phyloP scores from a whole-genome alignment of 1,284 basidiomycete species.

The Sphaerobolus stellatus region DNA sequence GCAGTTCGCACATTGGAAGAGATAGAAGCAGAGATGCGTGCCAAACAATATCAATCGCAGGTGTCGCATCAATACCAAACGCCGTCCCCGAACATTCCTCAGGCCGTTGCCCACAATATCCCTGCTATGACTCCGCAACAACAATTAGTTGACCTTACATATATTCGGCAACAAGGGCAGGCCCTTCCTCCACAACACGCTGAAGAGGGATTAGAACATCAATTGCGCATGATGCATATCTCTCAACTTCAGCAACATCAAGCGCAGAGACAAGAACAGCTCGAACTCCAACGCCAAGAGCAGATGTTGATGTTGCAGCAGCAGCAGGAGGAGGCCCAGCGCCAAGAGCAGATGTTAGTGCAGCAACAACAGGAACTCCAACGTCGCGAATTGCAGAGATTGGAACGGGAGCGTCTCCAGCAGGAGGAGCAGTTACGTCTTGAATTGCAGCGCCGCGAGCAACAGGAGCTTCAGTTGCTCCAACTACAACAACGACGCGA shows the following conservation, averaged over 20 bases:
- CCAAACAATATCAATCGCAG: slow-evolving; percentile 31
- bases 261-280: slow-evolving; percentile 38
- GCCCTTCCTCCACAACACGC: not conserved
- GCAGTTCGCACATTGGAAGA: slow-evolving; percentile 79
- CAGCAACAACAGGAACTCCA: slow-evolving; percentile 17
- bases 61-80: not conserved
- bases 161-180: not conserved
- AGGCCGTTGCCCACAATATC: not conserved
- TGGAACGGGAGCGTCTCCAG: slow-evolving; percentile 24
- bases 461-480: slow-evolving; percentile 24
- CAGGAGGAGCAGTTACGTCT: slow-evolving; percentile 42
- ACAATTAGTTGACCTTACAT: too few species aligned
- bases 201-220: slow-evolving; percentile 10
- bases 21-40: slow-evolving; percentile 89
- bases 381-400: slow-evolving; percentile 15
- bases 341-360: slow-evolving; percentile 14
- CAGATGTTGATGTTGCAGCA: slow-evolving; percentile 20
- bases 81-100: not conserved
- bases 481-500: slow-evolving; percentile 38
- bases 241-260: slow-evolving; percentile 12
- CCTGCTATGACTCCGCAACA: not conserved
- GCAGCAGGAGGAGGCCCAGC: slow-evolving; percentile 25
- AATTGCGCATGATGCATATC: slow-evolving; percentile 13
- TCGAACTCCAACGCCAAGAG: slow-evolving; percentile 18
- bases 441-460: slow-evolving; percentile 4